phyloP scores from a whole-genome alignment of 169 alveolate genomes.

The Plasmodium sp. region DNA sequence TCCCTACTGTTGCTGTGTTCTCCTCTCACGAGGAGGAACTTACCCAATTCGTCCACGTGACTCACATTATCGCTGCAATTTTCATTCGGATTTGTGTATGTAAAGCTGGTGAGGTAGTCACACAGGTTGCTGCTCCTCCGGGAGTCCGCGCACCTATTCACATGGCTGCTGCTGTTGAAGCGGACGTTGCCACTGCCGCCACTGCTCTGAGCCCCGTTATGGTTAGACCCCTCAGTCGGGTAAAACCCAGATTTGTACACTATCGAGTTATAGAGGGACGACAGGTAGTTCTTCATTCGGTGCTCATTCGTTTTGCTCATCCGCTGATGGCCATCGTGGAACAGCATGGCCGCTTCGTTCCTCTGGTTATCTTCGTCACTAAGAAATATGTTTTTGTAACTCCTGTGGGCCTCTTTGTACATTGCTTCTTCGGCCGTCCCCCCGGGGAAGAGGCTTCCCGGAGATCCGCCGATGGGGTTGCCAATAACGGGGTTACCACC shows the following conservation, averaged over 20 bases:
- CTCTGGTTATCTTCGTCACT: neutral
- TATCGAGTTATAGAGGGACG: neutral
- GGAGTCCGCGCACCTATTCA: neutral
- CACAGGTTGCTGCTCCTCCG: neutral
- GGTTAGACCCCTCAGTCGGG: neutral
- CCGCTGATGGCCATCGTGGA: neutral
- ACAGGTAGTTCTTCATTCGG: neutral
- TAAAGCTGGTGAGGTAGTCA: neutral
- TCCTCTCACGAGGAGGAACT: constrained; percentile 12
- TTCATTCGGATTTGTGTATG: constrained; percentile 24
- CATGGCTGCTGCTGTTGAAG: neutral
- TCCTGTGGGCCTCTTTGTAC: neutral
- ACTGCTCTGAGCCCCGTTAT: neutral
- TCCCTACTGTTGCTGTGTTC: neutral
- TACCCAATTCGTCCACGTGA: constrained; percentile 42
- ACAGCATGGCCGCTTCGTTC: neutral
- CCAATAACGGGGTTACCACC: too few species aligned
- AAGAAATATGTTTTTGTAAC: neutral
- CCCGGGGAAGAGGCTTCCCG: neutral
- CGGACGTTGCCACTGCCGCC: neutral
- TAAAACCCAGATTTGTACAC: constrained; percentile 3
- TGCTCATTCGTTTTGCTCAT: neutral
- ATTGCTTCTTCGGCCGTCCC: neutral
- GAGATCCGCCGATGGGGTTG: neutral
- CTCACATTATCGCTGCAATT: neutral